Evolutionary conservation across 1,139 yeast genomes (phyloP), one percentile per base, ranked within the genome.

Genomic region (Candida anutae): DNA sequence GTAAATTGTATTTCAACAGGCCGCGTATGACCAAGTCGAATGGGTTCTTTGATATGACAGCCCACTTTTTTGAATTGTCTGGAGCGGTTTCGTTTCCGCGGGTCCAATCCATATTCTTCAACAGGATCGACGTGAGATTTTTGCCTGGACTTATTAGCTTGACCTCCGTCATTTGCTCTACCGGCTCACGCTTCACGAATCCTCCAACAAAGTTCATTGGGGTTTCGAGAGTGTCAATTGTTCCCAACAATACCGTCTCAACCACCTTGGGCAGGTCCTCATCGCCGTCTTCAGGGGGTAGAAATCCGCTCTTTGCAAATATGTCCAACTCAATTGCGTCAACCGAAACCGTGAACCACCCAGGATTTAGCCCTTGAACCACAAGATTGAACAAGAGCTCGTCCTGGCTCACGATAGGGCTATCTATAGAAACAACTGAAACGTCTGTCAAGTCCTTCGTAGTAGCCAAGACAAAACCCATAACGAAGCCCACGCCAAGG

Each of bases 1-100:
- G 90, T 28, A 88, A 60, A 31, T 70, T 73, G 52, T 90, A 88
- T 49, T 74, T 76, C 50, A 88, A 65, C 13, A 78, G 77, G 1
- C 98, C 98, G 25, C 95, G 65, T 2, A 88, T 65, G 16, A 87
- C 81, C 42, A 88, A 60, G 37, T 87, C 95, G 52, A 88, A 88
- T 9, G 95, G 95, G 45, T 84, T 75, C 38, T 75, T 73, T 15
- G 82, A 75, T 13, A 90, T 74, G 13, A 67, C 61, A 30, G 74
- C 72, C 98, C 98, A 88, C 46, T 76, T 74, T 45, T 58, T 64
- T 33, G 67, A 68, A 35, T 67, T 65, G 37, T 65, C 71, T 1
- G 47, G 43, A 5, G 37, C 38, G 3, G 38, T 31, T 9, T 28
- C 28, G 6, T 31, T 31, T 15, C 43, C 41, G 8, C 32, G 22